phyloP scores from a whole-genome alignment of 179 eudicot species.

The Pouteria campechiana region DNA sequence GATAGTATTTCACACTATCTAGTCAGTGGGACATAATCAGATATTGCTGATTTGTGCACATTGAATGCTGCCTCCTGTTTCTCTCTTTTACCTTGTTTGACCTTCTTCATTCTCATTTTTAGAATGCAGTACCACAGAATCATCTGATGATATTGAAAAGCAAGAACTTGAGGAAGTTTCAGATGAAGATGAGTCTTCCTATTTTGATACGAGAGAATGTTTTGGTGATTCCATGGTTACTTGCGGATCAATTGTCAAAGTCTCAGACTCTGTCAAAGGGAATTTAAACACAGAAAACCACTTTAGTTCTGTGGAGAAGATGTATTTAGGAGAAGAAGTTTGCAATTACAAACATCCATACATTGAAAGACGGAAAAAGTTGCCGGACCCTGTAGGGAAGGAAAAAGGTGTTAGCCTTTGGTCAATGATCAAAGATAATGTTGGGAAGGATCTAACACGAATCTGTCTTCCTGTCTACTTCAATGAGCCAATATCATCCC shows the following conservation, averaged over 20 bases:
- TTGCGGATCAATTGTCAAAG: slow-evolving; percentile 15
- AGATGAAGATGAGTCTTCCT: slow-evolving; percentile 58
- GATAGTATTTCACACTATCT: no score
- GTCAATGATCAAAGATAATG: slow-evolving; percentile 93
- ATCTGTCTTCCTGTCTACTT: slow-evolving; percentile 95
- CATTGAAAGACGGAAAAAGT: slow-evolving; percentile 60
- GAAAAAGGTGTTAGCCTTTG: slow-evolving; percentile 87
- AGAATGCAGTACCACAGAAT: slow-evolving; percentile 86
- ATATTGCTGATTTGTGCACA: no score
- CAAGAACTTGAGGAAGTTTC: slow-evolving; percentile 75
- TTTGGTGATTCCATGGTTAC: slow-evolving; percentile 31
- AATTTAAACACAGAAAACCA: slow-evolving; percentile 15
- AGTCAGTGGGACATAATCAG: no score
- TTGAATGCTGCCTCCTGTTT: no score
- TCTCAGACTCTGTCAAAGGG: slow-evolving; percentile 4
- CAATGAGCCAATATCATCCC: slow-evolving; percentile 88
- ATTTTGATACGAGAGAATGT: slow-evolving; percentile 53
- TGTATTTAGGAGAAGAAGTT: slow-evolving; percentile 5
- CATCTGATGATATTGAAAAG: slow-evolving; percentile 78
- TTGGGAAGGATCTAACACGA: slow-evolving; percentile 86
- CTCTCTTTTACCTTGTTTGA: no score
- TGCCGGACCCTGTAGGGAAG: slow-evolving; percentile 81
- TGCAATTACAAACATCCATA: slow-evolving; percentile 9
- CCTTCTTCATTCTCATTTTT: slow-evolving; percentile 7
- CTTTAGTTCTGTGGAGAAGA: slow-evolving; percentile 11